Percentiles rank a stretch among this genome's conserved stretches.
Conservation (phyloP, 306 rosid genomes). For the Luffa aegyptiaca region DNA sequence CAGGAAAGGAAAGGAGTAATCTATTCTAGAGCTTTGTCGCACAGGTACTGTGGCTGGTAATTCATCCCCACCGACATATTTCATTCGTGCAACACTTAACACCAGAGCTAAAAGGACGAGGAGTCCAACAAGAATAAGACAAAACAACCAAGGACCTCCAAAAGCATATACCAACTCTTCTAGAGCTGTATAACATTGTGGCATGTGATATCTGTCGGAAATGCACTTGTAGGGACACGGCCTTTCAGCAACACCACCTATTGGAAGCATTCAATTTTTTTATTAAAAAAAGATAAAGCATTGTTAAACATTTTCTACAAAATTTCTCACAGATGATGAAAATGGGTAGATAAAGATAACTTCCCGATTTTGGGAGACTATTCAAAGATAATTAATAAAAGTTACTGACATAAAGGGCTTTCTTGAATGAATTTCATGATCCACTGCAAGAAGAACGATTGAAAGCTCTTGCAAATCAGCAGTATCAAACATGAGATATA, state of each 20-base stretch:
- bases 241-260: slow-evolving; percentile 43
- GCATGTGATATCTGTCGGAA: slow-evolving; percentile 51
- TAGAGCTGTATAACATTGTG: slow-evolving; percentile 44
- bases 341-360: neutral
- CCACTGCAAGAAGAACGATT: neutral
- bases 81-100: slow-evolving; percentile 88
- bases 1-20: slow-evolving; percentile 87
- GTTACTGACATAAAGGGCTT: neutral
- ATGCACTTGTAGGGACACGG: slow-evolving; percentile 48
- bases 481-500: neutral
- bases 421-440: neutral
- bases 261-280: neutral
- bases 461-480: neutral
- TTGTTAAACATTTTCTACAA: neutral
- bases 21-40: slow-evolving; percentile 60
- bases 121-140: slow-evolving; percentile 57
- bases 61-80: slow-evolving; percentile 67
- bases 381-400: neutral
- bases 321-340: neutral
- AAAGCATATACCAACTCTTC: slow-evolving; percentile 50
- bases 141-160: slow-evolving; percentile 52
- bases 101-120: slow-evolving; percentile 74
- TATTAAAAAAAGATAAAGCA: neutral
- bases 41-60: slow-evolving; percentile 47
- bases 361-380: neutral